Evolutionary conservation across 352 stramenopile genomes (phyloP), one percentile per base, ranked within the genome.

Genomic region (Globisporangium nagaii): DNA sequence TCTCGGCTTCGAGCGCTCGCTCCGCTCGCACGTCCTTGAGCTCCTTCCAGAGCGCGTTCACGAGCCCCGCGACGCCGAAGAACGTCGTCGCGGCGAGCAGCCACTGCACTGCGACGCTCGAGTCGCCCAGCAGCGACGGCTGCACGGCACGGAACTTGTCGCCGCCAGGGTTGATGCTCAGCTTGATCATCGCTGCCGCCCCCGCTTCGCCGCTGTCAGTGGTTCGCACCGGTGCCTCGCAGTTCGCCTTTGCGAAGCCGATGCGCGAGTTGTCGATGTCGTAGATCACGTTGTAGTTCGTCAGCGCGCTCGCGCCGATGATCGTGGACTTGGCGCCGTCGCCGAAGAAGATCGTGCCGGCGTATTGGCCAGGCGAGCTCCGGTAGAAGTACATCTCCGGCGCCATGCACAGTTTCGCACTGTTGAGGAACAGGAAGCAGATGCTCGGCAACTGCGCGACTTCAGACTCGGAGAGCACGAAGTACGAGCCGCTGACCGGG

Each of bases 221-320:
- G 7, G 12, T 17, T 10, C 49, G 24, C 28, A 39, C 24, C 1
- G 45, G 46, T 2, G 47, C 48, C 30, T 88, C 71, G 31, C 79
- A 92, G 49, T 75, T 65, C 1, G 83, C 83, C 44, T 60, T 31
- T 1, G 70, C 75, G 34, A 93, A 78, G 5, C 79, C 83, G 4
- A 91, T 70, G 20, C 80, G 80, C 27, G 77, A 56, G 31, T 87
- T 89, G 42, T 88, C 79, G 10, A 84, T 65, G 55, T 91, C 80
- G 53, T 91, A 91, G 57, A 93, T 78, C 41, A 93, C 74, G 41
- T 91, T 85, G 67, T 93, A 76, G 40, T 73, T 68, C 19, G 68
- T 65, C 34, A 91, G 50, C 2, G 80, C 73, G 19, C 73, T 90
- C 27, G 83, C 80, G 1, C 83, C 80, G 20, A 93, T 59, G 53